A percentile compares a stretch with the other conserved stretches of the same genome.
Conservation (phyloP, 1,284 basidiomycete species). For the Fomes fomentarius region DNA sequence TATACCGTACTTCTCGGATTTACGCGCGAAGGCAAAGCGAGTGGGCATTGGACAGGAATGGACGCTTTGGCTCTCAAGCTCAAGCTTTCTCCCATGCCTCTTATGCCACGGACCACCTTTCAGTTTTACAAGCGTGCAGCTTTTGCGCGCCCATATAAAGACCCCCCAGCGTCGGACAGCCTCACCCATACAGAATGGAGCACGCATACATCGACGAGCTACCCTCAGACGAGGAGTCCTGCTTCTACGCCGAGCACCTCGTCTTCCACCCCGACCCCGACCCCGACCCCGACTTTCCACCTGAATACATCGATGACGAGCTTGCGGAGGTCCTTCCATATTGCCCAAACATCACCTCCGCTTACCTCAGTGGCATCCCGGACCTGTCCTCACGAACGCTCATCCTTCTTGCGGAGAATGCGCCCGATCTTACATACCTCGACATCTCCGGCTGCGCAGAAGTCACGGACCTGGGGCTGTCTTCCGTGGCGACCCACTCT, state of each 20-base stretch:
- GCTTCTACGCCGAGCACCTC: slow-evolving; percentile 57
- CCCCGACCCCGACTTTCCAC: slow-evolving; percentile 27
- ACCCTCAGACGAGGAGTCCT: slow-evolving; percentile 46
- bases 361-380: slow-evolving; percentile 71
- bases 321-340: slow-evolving; percentile 63
- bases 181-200: slow-evolving; percentile 27
- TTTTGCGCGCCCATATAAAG: slow-evolving; percentile 2
- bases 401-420: slow-evolving; percentile 63
- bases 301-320: slow-evolving; percentile 61
- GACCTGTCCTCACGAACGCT: slow-evolving; percentile 74
- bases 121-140: no score
- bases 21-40: no score
- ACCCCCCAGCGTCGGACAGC: no score
- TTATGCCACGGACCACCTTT: background rate
- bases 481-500: slow-evolving; percentile 70
- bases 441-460: slow-evolving; percentile 79
- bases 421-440: slow-evolving; percentile 73
- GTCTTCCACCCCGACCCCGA: slow-evolving; percentile 41
- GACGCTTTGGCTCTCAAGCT: slow-evolving; percentile 1
- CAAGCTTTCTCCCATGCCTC: no score
- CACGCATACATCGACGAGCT: slow-evolving; percentile 29
- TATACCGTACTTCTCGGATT: slow-evolving; percentile 6
- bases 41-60: background rate
- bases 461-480: slow-evolving; percentile 77
- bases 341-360: slow-evolving; percentile 74